A percentile compares a stretch with the other conserved stretches of the same genome.
phyloP scores from a whole-genome alignment of 2,329 filamentous ascomycete species.

The Leptodontidium sp. region DNA sequence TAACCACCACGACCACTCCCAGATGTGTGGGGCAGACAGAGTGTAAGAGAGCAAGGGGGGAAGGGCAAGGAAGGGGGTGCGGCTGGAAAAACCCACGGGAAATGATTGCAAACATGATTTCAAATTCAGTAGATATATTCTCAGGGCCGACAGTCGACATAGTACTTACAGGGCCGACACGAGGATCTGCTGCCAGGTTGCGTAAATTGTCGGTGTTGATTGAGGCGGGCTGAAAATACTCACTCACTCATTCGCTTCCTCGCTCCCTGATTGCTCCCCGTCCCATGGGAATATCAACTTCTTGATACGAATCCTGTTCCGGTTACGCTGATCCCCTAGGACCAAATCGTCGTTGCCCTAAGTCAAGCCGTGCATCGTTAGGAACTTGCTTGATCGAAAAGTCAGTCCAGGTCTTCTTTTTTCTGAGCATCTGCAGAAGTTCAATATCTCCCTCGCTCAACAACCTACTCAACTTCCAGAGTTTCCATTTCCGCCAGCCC shows the following conservation, averaged over 20 bases:
- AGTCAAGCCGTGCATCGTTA: constrained; percentile 9
- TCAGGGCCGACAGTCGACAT: constrained; percentile 13
- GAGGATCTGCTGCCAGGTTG: constrained; percentile 19
- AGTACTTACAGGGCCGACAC: constrained; percentile 4
- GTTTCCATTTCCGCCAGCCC: neutral
- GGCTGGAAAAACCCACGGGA: constrained; percentile 8
- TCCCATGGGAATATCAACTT: constrained; percentile 2
- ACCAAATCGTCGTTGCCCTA: constrained; percentile 11
- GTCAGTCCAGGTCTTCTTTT: neutral
- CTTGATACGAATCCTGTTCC: neutral
- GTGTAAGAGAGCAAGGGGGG: neutral
- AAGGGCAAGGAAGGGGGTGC: neutral
- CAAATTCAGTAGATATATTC: constrained; percentile 5
- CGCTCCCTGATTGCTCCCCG: neutral
- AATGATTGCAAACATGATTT: constrained; percentile 8
- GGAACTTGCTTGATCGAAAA: constrained; percentile 13
- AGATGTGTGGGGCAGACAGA: constrained; percentile 4
- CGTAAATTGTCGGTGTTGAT: constrained; percentile 15
- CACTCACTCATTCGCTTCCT: neutral
- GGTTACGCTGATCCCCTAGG: neutral
- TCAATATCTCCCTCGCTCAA: neutral
- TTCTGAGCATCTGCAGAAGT: neutral
- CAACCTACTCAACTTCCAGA: neutral
- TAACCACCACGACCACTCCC: constrained; percentile 1
- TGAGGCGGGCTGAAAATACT: constrained; percentile 20